phyloP scores from a whole-genome alignment of 2,329 filamentous ascomycete genomes.

The Dendryphion nanum region DNA sequence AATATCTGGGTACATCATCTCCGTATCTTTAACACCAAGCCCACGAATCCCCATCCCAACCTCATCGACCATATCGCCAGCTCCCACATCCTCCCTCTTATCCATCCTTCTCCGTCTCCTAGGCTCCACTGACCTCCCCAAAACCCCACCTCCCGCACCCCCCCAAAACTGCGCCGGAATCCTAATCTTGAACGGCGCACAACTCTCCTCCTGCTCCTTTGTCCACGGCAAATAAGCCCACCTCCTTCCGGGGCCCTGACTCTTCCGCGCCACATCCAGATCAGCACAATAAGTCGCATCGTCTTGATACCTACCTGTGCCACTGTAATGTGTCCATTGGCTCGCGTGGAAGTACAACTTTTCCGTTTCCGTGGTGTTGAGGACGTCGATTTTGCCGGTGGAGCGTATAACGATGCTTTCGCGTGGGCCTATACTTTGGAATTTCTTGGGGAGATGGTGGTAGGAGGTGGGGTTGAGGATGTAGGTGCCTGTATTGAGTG shows the following conservation, averaged over 20 bases:
- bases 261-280: constrained; percentile 3
- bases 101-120: neutral
- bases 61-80: no score
- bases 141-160: neutral
- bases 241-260: constrained; percentile 10
- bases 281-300: constrained; percentile 5
- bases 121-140: neutral
- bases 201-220: constrained; percentile 22
- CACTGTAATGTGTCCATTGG: constrained; percentile 10
- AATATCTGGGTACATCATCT: no score
- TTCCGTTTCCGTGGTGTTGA: constrained; percentile 4
- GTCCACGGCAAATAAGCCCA: constrained; percentile 34
- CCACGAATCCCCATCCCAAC: no score
- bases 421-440: constrained; percentile 6
- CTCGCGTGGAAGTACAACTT: constrained; percentile 1
- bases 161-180: constrained; percentile 1
- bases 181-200: constrained; percentile 11
- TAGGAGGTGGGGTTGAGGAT: constrained; percentile 12
- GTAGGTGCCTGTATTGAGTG: constrained; percentile 10
- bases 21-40: no score
- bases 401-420: constrained; percentile 19
- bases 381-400: constrained; percentile 14
- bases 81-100: neutral
- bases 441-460: constrained; percentile 16
- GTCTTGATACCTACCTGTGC: constrained; percentile 5